These are phyloP conservation scores for Stephanodiscus triporus DNA, from an alignment of 108 stramenopile genomes.

Conservation along the genomic window DNA sequence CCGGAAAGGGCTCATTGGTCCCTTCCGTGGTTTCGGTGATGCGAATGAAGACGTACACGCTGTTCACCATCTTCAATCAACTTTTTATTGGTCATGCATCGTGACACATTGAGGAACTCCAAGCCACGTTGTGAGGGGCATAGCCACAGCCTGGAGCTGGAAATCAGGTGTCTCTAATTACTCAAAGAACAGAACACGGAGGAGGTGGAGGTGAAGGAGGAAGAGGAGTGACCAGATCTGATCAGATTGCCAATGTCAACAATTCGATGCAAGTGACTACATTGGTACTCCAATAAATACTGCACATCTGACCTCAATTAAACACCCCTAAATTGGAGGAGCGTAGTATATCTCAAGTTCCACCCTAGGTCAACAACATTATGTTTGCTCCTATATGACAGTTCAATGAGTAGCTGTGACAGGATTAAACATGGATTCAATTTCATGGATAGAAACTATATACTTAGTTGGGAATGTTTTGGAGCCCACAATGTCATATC, in stretches of 20 bases:
- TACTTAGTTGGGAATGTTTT: no score
- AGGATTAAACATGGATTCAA: no score
- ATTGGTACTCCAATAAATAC: constrained; percentile 63
- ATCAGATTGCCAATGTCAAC: constrained; percentile 24
- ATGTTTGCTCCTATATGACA: no score
- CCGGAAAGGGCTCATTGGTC: constrained; percentile 12
- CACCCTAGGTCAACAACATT: no score
- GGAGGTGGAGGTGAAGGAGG: no score
- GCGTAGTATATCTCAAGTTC: no score
- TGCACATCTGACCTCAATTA: no score
- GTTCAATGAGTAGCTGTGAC: no score
- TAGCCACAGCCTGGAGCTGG: constrained; percentile 52
- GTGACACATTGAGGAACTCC: constrained; percentile 2
- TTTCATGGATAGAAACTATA: no score
- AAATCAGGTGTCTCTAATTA: constrained; percentile 47
- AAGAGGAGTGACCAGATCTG: neutral
- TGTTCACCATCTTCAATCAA: neutral
- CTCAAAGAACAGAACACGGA: constrained; percentile 20
- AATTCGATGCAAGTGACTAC: constrained; percentile 61
- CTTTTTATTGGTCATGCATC: neutral
- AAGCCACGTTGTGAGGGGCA: constrained; percentile 36
- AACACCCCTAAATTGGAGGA: no score
- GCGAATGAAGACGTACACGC: constrained; percentile 57
- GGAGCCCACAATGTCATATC: no score
- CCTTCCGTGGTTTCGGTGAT: constrained; percentile 12